These are phyloP conservation scores for Agrocybe praecox DNA, from an alignment of 768 basidiomycete species.

Conservation along the genomic window DNA sequence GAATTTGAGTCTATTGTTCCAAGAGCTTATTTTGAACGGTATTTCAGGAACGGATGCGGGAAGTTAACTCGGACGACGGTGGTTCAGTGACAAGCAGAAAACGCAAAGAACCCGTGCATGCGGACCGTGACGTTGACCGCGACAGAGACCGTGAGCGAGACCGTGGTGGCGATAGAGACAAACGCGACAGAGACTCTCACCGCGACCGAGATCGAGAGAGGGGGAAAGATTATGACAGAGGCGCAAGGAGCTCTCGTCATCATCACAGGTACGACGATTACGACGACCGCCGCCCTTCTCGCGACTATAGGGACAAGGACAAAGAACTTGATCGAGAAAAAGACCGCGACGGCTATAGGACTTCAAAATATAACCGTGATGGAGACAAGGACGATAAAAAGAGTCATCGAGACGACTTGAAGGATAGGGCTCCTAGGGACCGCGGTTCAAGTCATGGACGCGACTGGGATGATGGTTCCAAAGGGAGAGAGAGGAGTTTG, in stretches of 20 bases:
- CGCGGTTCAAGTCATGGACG: slow-evolving; percentile 34
- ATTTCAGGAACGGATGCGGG: slow-evolving; percentile 75
- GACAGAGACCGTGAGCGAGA: slow-evolving; percentile 51
- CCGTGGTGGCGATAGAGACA: slow-evolving; percentile 52
- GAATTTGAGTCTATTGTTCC: slow-evolving; percentile 1
- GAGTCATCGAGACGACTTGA: slow-evolving; percentile 50
- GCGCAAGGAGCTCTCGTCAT: slow-evolving; percentile 43
- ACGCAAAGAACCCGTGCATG: slow-evolving; percentile 70
- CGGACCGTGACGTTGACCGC: slow-evolving; percentile 46
- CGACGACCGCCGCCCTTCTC: slow-evolving; percentile 41
- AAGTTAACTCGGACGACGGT: slow-evolving; percentile 80
- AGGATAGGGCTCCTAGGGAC: slow-evolving; percentile 39
- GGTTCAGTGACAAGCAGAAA: slow-evolving; percentile 80
- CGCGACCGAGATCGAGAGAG: slow-evolving; percentile 23
- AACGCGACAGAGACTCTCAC: slow-evolving; percentile 16
- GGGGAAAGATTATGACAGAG: slow-evolving; percentile 38
- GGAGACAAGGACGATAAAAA: slow-evolving; percentile 53
- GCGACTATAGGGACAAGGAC: slow-evolving; percentile 44
- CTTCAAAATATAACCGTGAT: slow-evolving; percentile 55
- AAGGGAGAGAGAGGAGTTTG: slow-evolving; percentile 36
- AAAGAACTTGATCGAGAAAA: slow-evolving; percentile 42
- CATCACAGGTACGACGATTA: slow-evolving; percentile 54
- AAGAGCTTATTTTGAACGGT: neutral
- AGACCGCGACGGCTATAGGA: slow-evolving; percentile 42
- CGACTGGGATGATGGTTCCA: slow-evolving; percentile 55